Conservation (phyloP, 2,329 filamentous ascomycete genomes). For the Pseudonectria foliicola region DNA sequence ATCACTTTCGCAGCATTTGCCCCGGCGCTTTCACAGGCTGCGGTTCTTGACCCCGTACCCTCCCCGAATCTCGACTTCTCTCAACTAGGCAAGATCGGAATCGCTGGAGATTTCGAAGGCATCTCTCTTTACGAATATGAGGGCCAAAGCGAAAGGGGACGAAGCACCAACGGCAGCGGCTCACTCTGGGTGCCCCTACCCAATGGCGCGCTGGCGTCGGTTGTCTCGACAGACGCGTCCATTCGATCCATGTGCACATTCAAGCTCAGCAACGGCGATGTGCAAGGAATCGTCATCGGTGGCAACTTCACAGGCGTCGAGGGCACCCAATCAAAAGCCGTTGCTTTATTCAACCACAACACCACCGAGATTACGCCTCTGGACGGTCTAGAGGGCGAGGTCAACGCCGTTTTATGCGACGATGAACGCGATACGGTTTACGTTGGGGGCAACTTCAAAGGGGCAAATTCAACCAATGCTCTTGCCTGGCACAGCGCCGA, state of each 20-base stretch:
- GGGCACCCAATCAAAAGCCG: conserved; percentile 64
- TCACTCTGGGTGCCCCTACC: conserved; percentile 76
- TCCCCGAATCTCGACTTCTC: conserved; percentile 70
- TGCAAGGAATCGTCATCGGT: conserved; percentile 73
- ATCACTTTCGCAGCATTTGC: conserved; percentile 35
- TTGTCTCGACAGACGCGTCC: conserved; percentile 72
- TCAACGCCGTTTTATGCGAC: conserved; percentile 80
- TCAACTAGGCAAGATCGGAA: conserved; percentile 71
- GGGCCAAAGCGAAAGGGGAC: conserved; percentile 64
- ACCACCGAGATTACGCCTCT: conserved; percentile 65
- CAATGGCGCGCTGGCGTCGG: conserved; percentile 70
- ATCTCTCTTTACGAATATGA: conserved; percentile 84
- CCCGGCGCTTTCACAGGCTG: conserved; percentile 37
- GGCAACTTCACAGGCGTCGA: conserved; percentile 94
- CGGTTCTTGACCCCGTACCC: conserved; percentile 56
- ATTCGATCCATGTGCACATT: conserved; percentile 87
- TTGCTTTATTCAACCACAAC: conserved; percentile 74
- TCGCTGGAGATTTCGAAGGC: conserved; percentile 84
- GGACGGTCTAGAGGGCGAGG: conserved; percentile 73
- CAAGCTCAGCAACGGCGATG: conserved; percentile 54
- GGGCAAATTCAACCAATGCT: conserved; percentile 78
- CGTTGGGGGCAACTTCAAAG: conserved; percentile 79
- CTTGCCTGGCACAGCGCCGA: conserved; percentile 66
- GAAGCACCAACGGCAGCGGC: conserved; percentile 69
- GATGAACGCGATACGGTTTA: conserved; percentile 71